A percentile compares a stretch with the other conserved stretches of the same genome.
These are phyloP conservation scores for Limnomonas spitsbergensis DNA, from an alignment of 139 green algal genomes.

Conservation along the genomic window DNA sequence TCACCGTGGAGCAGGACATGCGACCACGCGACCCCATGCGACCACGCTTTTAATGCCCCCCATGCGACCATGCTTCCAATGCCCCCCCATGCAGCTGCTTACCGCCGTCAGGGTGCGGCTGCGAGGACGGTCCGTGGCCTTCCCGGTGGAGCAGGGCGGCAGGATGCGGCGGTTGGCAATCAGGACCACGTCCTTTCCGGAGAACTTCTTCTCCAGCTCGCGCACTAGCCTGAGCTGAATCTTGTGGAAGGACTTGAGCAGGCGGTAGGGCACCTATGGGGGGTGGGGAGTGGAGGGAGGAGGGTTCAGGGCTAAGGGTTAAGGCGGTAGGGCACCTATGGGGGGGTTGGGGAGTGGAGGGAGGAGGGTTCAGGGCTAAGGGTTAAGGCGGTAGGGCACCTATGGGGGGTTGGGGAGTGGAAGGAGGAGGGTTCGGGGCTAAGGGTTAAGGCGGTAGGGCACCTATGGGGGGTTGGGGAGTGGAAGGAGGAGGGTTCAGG, in stretches of 20 bases:
- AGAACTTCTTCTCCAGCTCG: constrained; percentile 99
- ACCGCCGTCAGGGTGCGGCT: constrained; percentile 91
- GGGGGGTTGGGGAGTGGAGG: not conserved
- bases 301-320: too few species aligned
- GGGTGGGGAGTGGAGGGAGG: not conserved
- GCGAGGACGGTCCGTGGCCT: constrained; percentile 70
- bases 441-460: too few species aligned
- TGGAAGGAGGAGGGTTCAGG: too few species aligned
- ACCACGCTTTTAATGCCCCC: too few species aligned
- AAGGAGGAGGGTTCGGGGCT: too few species aligned
- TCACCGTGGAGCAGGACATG: too few species aligned
- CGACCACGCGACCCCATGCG: too few species aligned
- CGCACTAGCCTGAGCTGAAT: constrained; percentile 95
- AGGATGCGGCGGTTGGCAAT: constrained; percentile 93
- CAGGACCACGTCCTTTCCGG: constrained; percentile 96
- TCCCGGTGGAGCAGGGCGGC: constrained; percentile 67
- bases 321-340: too few species aligned
- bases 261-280: constrained; percentile 87
- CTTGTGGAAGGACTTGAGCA: constrained; percentile 97
- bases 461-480: not conserved
- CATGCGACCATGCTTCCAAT: not conserved
- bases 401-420: not conserved
- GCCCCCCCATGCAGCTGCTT: constrained; percentile 1
- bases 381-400: too few species aligned
- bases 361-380: too few species aligned